Percentiles rank a stretch among this genome's conserved stretches.
phyloP scores from a whole-genome alignment of 108 stramenopile genomes.

The Asterionellopsis glacialis region DNA sequence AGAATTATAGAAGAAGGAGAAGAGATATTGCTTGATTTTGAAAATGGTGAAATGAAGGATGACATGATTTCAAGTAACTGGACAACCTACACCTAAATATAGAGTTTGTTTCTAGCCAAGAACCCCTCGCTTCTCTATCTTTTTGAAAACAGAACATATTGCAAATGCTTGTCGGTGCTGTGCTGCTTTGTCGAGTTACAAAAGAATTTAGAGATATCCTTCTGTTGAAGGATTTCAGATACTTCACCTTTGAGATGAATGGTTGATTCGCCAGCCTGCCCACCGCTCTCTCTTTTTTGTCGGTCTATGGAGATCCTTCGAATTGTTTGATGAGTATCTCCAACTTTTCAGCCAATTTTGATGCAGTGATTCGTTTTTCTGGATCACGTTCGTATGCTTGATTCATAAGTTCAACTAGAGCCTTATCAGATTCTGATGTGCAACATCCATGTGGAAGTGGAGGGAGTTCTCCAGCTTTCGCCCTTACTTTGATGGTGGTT shows the following conservation, averaged over 20 bases:
- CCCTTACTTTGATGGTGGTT: background rate
- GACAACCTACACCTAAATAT: no score
- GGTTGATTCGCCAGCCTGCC: background rate
- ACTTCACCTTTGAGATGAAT: background rate
- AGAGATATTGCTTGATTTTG: background rate
- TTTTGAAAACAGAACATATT: background rate
- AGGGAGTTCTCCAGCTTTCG: constrained; percentile 10
- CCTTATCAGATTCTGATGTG: constrained; percentile 7
- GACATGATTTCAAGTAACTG: background rate
- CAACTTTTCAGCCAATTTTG: constrained; percentile 1
- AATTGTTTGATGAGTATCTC: background rate
- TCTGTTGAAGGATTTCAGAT: background rate
- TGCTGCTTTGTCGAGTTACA: background rate
- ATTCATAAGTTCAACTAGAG: constrained; percentile 4
- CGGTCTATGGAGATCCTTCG: no score
- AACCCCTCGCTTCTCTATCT: background rate
- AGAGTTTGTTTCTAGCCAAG: background rate
- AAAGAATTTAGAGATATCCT: background rate
- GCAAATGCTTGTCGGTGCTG: background rate
- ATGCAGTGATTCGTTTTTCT: constrained; percentile 9
- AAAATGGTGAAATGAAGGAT: background rate
- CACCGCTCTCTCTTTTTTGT: no score
- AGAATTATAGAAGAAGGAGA: constrained; percentile 2
- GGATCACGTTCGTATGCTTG: constrained; percentile 12
- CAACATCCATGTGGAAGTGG: constrained; percentile 6